Conservation (phyloP, 495 filamentous ascomycete genomes). For the Neurospora tetrasperma region DNA sequence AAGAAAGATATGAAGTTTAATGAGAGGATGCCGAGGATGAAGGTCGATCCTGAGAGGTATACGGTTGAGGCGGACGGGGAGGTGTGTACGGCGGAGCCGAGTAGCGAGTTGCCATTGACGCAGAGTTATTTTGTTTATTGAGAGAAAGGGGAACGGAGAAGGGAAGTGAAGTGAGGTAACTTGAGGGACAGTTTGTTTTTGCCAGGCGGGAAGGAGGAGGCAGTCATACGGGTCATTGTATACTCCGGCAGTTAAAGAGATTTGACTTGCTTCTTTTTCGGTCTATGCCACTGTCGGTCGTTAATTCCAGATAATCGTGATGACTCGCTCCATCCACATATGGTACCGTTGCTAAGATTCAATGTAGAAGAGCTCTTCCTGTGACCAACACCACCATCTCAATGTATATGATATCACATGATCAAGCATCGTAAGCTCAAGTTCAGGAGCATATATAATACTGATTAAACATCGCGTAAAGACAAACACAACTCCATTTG, state of each 20-base stretch:
- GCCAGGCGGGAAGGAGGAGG: not conserved
- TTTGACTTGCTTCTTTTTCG: not conserved
- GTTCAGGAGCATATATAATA: not conserved
- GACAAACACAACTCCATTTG: not conserved
- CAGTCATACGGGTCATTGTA: not conserved
- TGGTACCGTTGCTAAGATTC: not conserved
- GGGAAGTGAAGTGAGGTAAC: not conserved
- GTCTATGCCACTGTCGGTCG: not conserved
- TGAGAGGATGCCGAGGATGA: slow-evolving; percentile 79
- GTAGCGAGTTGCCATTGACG: slow-evolving; percentile 61
- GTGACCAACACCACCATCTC: not conserved
- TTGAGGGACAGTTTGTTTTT: not conserved
- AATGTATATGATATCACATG: not conserved
- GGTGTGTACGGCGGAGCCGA: slow-evolving; percentile 66
- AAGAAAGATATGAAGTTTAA: slow-evolving; percentile 97
- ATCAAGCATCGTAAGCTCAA: not conserved
- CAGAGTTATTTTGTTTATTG: slow-evolving; percentile 77
- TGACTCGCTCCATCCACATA: not conserved
- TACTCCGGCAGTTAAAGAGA: not conserved
- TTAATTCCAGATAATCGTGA: not conserved
- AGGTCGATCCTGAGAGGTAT: slow-evolving; percentile 88
- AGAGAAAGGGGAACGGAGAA: not conserved
- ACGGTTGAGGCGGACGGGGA: slow-evolving; percentile 79
- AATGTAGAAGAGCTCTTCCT: not conserved
- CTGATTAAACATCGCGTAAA: not conserved